Evolutionary conservation across 148 eudicot species (phyloP), one percentile per base, ranked within the genome.

Genomic region (Polygonum maritimum): DNA sequence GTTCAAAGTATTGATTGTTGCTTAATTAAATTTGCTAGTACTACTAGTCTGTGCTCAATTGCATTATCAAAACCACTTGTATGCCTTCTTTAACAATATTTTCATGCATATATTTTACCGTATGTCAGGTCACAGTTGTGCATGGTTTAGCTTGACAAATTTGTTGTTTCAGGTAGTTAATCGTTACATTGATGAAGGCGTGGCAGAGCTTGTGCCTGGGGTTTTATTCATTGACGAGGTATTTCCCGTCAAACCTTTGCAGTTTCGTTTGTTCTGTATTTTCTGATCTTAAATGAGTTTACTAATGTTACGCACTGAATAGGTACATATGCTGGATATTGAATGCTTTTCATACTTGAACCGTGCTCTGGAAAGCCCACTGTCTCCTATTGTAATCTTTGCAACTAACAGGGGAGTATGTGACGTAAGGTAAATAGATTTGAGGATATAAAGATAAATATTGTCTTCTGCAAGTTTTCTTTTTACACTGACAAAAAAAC

Each of bases 301-400:
- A 48, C 39, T 16, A 57, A 63, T 62, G 65, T 41, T 26, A 65
- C 49, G 26, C 15, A 5, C 55, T 77, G 76, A 18, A 62, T 87
- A 96, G 99, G 99, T 92, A 12, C 98, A 92, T 81, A 92, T 96
- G 99, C 91, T 96, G 84, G 99, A 96, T 76, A 91, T 92, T 78
- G 98, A 91, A 80, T 96, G 99, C 81, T 96, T 96, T 84, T 96
- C 99, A 31, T 96, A 92, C 82, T 78, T 96, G 83, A 96, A 96
- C 67, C 98, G 97, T 77, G 98, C 98, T 38, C 79, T 96, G 60
- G 99, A 96, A 81, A 92, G 99, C 80, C 86, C 99, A 39, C 77
- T 92, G 38, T 96, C 98, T 76, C 99, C 99, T 41, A 91, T 96
- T 39, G 99, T 96, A 47, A 92, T 96, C 72, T 92, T 96, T 85